These are phyloP conservation scores for Mucor ambiguus DNA, from an alignment of 371 early-diverging fungal genomes.

Conservation along the genomic window DNA sequence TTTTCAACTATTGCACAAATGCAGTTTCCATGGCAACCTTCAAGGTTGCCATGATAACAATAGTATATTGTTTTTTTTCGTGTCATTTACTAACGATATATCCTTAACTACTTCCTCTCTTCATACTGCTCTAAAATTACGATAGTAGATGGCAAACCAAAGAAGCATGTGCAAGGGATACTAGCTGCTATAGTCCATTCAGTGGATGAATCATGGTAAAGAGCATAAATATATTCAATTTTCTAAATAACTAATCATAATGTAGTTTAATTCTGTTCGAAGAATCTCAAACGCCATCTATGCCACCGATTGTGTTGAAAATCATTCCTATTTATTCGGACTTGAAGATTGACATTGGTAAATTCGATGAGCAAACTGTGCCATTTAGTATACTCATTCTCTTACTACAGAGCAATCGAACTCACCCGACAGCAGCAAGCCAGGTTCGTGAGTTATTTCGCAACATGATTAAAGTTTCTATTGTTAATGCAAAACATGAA, in stretches of 20 bases:
- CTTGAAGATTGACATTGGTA: slow-evolving; percentile 31
- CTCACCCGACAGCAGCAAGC: background rate
- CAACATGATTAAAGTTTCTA: background rate
- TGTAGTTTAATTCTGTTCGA: slow-evolving; percentile 32
- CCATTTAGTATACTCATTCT: background rate
- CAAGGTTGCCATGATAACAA: background rate
- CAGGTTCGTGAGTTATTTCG: slow-evolving; percentile 1
- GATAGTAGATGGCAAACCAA: slow-evolving; percentile 3
- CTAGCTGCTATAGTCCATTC: slow-evolving; percentile 26
- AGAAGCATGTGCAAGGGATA: slow-evolving; percentile 2
- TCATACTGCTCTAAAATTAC: slow-evolving; percentile 33
- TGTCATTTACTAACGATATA: background rate
- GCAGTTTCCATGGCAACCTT: background rate
- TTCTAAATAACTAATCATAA: background rate
- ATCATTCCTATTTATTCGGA: slow-evolving; percentile 31
- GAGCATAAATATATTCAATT: background rate
- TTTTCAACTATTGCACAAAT: slow-evolving; percentile 19
- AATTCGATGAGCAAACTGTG: background rate
- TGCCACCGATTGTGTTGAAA: slow-evolving; percentile 33
- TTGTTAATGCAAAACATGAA: slow-evolving; percentile 12
- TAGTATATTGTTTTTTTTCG: background rate
- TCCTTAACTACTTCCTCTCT: slow-evolving; percentile 21
- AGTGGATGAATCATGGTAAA: slow-evolving; percentile 32
- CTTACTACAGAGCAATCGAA: slow-evolving; percentile 17
- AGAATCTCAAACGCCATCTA: slow-evolving; percentile 25